Conservation (phyloP, 73 alveolate species). For the Paramecium biaurelia region DNA sequence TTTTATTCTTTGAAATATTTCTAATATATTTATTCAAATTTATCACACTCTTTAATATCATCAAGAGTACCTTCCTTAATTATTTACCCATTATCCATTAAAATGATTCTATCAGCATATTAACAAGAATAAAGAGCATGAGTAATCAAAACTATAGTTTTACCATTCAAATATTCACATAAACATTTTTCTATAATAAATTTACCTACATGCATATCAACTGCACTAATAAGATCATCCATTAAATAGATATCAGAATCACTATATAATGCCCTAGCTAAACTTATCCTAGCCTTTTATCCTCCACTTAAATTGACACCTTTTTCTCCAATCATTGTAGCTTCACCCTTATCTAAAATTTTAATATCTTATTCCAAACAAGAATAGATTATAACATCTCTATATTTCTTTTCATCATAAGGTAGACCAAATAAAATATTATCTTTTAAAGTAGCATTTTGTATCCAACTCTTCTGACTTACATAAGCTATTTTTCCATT, state of each 20-base stretch:
- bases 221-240: conserved; percentile 72
- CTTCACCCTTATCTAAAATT: conserved; percentile 82
- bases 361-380: conserved; percentile 89
- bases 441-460: conserved; percentile 89
- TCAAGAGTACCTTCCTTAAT: conserved; percentile 35
- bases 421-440: conserved; percentile 88
- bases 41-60: not conserved
- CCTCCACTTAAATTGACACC: conserved; percentile 98
- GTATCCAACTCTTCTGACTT: conserved; percentile 90
- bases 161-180: not conserved
- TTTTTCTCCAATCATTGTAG: conserved; percentile 93
- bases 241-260: conserved; percentile 74
- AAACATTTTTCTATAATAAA: conserved; percentile 40
- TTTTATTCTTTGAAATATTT: conserved; percentile 24
- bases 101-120: conserved; percentile 41
- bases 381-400: conserved; percentile 76
- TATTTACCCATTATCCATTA: conserved; percentile 51
- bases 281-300: conserved; percentile 92
- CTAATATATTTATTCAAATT: conserved; percentile 13
- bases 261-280: conserved; percentile 93
- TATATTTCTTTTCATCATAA: conserved; percentile 81
- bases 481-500: conserved; percentile 70
- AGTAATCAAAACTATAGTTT: conserved; percentile 38
- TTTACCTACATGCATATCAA: conserved; percentile 59
- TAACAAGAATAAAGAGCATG: conserved; percentile 53